Evolutionary conservation across 495 filamentous ascomycete species (phyloP), one percentile per base, ranked within the genome.

Genomic region (Terfezia boudieri): DNA sequence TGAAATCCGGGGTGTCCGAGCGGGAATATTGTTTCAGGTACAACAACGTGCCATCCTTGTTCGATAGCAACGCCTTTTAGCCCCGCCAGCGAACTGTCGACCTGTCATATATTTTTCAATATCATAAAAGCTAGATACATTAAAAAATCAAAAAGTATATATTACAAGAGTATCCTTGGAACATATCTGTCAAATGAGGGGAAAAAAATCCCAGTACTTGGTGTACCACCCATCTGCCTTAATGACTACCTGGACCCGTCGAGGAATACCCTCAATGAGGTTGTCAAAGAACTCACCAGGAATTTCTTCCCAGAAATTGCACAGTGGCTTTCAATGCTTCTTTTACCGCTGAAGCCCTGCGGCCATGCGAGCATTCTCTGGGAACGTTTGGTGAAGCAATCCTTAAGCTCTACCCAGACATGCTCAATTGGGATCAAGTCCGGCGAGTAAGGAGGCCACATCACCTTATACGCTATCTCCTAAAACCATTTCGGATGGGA

Each of bases 381-480:
- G 49, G 22, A 20, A 20, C 22, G 4, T 51, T 32, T 51, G n/a
- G 22, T 51, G 14, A 32, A 51, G 3, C 5, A 4, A 12, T 23
- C 22, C 26, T 51, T 51, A 6, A 51, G 23, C 12, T 32, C 1
- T 32, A 26, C 2, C 56, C 41, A 57, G 36, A 55, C 16, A 37
- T 57, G 49, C 37, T 58, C 55, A 54, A 62, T 62, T 14, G 58
- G 55, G 38, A 60, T 62, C 1, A 58, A 38, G 52, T 62, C 58
- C 11, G 52, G 58, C 12, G 56, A 62, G 50, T 56, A 61, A 2
- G 51, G 8, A 8, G 53, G 57, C 20, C 51, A 49, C 20, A 7
- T 57, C 14, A 17, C 22, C 17, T 16, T 58, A 38, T 20, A 51
- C 12, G 1, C 26, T 23, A 23, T 32, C 11, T 22, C 55, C 23